Base-by-base conservation (phyloP, 257 asterid genomes). In the Solanum chilense region DNA sequence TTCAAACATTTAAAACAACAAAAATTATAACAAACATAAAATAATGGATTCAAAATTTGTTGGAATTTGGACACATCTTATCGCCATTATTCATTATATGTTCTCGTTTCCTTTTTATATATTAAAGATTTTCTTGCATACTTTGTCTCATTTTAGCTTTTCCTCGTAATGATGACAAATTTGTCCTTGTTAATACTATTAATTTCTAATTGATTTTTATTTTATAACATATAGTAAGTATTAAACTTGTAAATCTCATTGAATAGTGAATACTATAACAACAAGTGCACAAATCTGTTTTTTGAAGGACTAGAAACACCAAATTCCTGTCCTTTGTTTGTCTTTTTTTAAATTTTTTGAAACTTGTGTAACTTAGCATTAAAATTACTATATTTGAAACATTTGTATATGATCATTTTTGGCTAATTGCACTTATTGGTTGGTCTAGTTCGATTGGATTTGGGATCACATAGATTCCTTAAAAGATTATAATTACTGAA, bases 291-390 rank as follows among this genome's bases (percentile, higher is more conserved):
- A 10, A 60, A 70, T 1, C 18, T 80, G 44, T 18, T 39, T 31
- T 35, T 88, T 88, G 88, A 87, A 88, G 45, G 89, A 75, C 90
- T 87, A 5, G 88, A 90, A 92, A 90, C 86, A 82, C 90, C 87
- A 47, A 87, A 87, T 88, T 89, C 85, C 9, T 15, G 62, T 52
- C 18, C 56, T 82, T 13, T 73, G 16, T 47, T 85, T 88, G 68
- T 80, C 68, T 77, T 81, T 89, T 86, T 86, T 2, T 4, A 88
- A 33, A 3, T 86, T 89, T 89, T 89, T 91, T 90, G 93, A 87
- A 85, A 90, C 39, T 49, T 77, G 91, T 77, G 93, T 89, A 70
- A 18, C 44, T 85, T 74, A 45, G 15, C 10, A 45, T 25, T 45
- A 25, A 78, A 14, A 35, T 56, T 56, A 56, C 21, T 21, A 44